Evolutionary conservation across 805 yeast species (phyloP), one percentile per base, ranked within the genome.

Genomic region (Suhomyces prunicola): DNA sequence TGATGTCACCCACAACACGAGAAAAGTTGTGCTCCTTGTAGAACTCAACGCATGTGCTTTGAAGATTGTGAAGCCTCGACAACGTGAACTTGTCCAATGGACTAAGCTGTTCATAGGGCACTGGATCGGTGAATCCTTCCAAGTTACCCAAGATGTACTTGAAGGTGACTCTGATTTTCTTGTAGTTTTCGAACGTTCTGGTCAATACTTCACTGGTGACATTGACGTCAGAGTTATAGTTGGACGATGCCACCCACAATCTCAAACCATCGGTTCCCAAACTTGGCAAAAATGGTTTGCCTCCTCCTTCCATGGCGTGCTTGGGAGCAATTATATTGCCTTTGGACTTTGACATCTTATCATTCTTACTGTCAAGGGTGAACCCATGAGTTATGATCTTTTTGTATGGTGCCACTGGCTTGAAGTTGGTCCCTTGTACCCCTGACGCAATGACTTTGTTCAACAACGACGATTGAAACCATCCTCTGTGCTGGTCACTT

Each of bases 401-500:
- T 54, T 79, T 80, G 69, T 81, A 94, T 0, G 99, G 98, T 1
- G 73, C 71, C 3, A 61, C 62, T 0, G 72, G 57, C 36, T 70
- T 60, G 57, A 69, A 71, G 12, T 62, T 46, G 8, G 48, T 56
- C 3, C 66, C 66, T 9, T 70, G 62, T 3, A 87, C 88, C 2
- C 78, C 78, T 1, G 77, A 71, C 1, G 74, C 71, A n/a, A 75
- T 73, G 22, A 90, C 80, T 62, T 84, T 88, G 23, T 96, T 91
- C 53, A 94, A 73, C 26, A 94, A 71, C 1, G 97, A 90, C 31
- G 97, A 89, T 72, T 94, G 99, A 67, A 94, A 94, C 99, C 99
- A 94, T 1, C 99, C 99, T 55, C 99, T 81, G 65, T 94, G 99
- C 69, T 94, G 99, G 65, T 94, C 99, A n/a, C 92, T 83, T 2